phyloP scores from a whole-genome alignment of 345 rosid species.

The Eucalyptus microcorys region DNA sequence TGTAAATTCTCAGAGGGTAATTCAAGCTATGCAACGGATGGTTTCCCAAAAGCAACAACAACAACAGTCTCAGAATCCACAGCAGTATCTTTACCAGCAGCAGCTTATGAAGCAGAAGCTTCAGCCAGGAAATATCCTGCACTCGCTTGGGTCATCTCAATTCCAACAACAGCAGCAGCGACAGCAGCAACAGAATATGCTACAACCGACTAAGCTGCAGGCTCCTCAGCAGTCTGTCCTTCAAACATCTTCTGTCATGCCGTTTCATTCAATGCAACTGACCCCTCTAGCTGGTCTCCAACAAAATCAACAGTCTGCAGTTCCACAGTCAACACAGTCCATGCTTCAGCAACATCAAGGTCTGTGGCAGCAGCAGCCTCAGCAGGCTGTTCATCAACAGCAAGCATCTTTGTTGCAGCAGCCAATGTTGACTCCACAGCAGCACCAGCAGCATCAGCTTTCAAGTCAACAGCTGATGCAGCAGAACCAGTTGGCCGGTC shows the following conservation, averaged over 20 bases:
- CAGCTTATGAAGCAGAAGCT: conserved; percentile 53
- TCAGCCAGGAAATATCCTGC: conserved; percentile 58
- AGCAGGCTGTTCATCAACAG: conserved; percentile 61
- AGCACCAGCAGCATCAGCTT: conserved; percentile 28
- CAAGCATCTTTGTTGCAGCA: conserved; percentile 60
- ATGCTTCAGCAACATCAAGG: conserved; percentile 68
- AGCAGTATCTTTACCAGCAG: conserved; percentile 45
- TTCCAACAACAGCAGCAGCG: conserved; percentile 33
- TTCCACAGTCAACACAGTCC: conserved; percentile 58
- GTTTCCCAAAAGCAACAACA: conserved; percentile 62
- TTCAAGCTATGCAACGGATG: conserved; percentile 49
- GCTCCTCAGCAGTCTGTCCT: conserved; percentile 63
- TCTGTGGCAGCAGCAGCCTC: conserved; percentile 51
- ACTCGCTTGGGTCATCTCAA: conserved; percentile 51
- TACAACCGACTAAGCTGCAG: conserved; percentile 63
- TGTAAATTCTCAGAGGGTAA: conserved; percentile 58
- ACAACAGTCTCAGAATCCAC: conserved; percentile 57
- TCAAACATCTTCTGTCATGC: conserved; percentile 56
- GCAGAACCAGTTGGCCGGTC: conserved; percentile 58
- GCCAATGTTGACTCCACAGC: conserved; percentile 33
- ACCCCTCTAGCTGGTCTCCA: conserved; percentile 47
- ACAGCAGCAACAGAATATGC: conserved; percentile 35
- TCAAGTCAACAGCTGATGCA: conserved; percentile 24
- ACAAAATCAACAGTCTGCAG: conserved; percentile 61
- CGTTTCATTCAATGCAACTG: conserved; percentile 44